Evolutionary conservation across 2,329 filamentous ascomycete genomes (phyloP).

Genomic region (Zarea fungicola): DNA sequence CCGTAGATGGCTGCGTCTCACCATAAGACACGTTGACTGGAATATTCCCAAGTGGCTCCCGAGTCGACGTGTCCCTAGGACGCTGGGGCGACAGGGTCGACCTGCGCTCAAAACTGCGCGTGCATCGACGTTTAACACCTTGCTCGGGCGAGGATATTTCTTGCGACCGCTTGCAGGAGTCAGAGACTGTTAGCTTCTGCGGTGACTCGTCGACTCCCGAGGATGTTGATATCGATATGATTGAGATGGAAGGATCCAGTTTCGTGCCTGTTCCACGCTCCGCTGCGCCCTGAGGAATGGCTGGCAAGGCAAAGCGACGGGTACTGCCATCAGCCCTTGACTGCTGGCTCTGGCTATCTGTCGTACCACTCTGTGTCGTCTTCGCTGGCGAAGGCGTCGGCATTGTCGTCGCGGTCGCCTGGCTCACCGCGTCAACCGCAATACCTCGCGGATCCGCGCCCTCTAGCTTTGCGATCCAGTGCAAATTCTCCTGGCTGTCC

Average conservation of each 20-base stretch:
- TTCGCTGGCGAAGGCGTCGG: constrained; percentile 29
- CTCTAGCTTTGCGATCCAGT: constrained; percentile 59
- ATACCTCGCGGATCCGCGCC: constrained; percentile 42
- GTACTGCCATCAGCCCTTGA: no score
- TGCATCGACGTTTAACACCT: neutral
- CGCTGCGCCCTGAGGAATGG: no score
- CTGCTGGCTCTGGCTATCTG: constrained; percentile 2
- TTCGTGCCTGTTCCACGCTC: neutral
- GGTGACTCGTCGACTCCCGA: neutral
- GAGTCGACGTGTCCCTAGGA: neutral
- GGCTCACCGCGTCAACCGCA: constrained; percentile 39
- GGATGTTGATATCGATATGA: neutral
- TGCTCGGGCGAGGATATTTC: neutral
- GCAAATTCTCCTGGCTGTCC: constrained; percentile 54
- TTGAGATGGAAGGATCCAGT: neutral
- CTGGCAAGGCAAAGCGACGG: no score
- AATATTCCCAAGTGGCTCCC: neutral
- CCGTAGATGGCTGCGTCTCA: neutral
- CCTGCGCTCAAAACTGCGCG: neutral
- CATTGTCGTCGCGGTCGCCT: constrained; percentile 37
- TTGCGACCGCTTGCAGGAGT: neutral
- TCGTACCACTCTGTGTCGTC: constrained; percentile 18
- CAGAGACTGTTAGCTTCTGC: neutral
- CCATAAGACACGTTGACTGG: constrained; percentile 1
- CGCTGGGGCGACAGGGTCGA: neutral